Evolutionary conservation across 495 filamentous ascomycete genomes (phyloP).

Genomic region (Cercophora sp.): DNA sequence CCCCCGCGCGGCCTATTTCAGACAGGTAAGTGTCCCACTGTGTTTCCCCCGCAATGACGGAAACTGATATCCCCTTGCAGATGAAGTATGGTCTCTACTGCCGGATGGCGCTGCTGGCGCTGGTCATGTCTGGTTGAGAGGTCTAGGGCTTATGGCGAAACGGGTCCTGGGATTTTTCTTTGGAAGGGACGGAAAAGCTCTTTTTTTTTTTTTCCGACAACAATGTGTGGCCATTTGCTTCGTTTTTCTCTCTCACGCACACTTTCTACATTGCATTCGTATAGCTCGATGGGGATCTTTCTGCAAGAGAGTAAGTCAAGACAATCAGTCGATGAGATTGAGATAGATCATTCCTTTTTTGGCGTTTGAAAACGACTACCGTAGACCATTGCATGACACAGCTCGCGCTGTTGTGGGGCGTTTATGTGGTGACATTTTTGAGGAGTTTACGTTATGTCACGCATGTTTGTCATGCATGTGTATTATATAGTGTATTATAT

Average conservation of each 20-base stretch:
- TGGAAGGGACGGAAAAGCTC: not conserved
- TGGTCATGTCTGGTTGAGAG: constrained; percentile 65
- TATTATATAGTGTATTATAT: constrained; percentile 1
- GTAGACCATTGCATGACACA: constrained; percentile 14
- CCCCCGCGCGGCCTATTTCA: constrained; percentile 93
- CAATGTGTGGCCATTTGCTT: constrained; percentile 11
- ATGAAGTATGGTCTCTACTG: constrained; percentile 98
- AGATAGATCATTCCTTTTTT: not conserved
- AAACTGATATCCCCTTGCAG: constrained; percentile 46
- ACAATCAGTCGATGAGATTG: not conserved
- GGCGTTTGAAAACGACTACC: not conserved
- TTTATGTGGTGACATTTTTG: constrained; percentile 15
- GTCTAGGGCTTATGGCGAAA: constrained; percentile 2
- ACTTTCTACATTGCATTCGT: not conserved
- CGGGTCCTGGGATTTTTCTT: not conserved
- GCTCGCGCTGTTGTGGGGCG: constrained; percentile 17
- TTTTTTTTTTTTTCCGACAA: not conserved
- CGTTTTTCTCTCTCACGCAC: constrained; percentile 3
- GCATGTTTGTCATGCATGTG: constrained; percentile 9
- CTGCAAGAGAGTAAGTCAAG: not conserved
- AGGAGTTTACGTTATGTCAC: constrained; percentile 6
- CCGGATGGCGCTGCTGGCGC: constrained; percentile 91
- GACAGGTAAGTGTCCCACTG: constrained; percentile 71
- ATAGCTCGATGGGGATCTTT: too few relatives aligned
- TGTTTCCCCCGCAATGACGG: constrained; percentile 27